Base-by-base conservation (phyloP, 2,329 filamentous ascomycete genomes). In the Lachnellula willkommii region DNA sequence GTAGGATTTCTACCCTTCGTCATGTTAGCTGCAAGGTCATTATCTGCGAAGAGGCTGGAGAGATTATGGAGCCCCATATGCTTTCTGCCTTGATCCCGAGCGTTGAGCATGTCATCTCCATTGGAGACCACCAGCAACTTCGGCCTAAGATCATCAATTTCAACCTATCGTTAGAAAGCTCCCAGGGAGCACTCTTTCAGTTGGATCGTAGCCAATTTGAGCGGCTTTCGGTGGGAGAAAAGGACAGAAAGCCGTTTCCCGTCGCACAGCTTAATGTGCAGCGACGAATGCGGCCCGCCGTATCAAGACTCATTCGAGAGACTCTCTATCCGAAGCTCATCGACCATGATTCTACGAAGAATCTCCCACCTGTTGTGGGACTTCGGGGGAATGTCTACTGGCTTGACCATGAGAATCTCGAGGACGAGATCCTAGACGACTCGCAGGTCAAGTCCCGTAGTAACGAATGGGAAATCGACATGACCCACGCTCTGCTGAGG, bases 381-480 rank as follows among this genome's bases (percentile, higher is more conserved):
- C 64, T 68, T 55, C 49, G 61, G 26, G 40, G 65, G 1, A 65
- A 64, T 42, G 53, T 66, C 3, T 68, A 60, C 43, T 67, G 63
- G 62, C 57, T 68, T 17, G 60, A 69, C 36, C 65, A 67, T 26
- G 20, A 58, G 6, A 58, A 65, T 15, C 4, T 54, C 1, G 63
- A 69, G 39, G 65, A 66, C 8, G 47, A 32, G 0, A 15, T 37
- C n/a, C 47, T 49, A 14, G 43, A 32, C 3, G 56, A 63, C 24
- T 15, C 9, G 1, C 39, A 55, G 26, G 49, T 60, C 36, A 63
- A 60, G 40, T 64, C 63, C 11, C 51, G 56, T 12, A 63, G 59
- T 17, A 87, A 88, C 54, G 50, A 64, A 0, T 85, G 74, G 66
- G 88, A 92, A 64, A 74, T 86, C 0, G 73, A 82, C 0, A 85